Evolutionary conservation across 768 basidiomycete genomes (phyloP).

Genomic region (Collybiopsis confluens): DNA sequence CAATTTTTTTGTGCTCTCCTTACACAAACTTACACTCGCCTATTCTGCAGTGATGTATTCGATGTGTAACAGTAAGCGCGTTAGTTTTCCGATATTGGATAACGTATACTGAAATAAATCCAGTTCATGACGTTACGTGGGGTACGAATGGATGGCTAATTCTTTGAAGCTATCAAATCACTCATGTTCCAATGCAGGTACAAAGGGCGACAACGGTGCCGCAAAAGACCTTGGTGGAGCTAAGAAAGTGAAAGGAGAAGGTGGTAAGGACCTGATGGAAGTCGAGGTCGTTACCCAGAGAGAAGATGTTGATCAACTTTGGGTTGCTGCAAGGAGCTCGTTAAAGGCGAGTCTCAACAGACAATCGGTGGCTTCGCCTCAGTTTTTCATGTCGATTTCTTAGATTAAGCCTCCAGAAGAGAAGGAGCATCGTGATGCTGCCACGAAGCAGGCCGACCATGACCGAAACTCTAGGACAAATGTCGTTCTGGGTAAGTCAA

Average conservation of each 20-base stretch:
- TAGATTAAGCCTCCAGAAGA: conserved; percentile 53
- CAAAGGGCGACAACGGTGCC: conserved; percentile 87
- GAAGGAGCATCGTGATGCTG: conserved; percentile 80
- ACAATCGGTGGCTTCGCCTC: not conserved
- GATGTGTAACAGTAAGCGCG: conserved; percentile 61
- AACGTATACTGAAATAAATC: too few relatives aligned
- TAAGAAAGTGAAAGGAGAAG: conserved; percentile 81
- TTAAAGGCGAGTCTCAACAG: conserved; percentile 38
- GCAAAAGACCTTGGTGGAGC: conserved; percentile 87
- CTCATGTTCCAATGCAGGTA: too few relatives aligned
- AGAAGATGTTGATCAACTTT: conserved; percentile 86
- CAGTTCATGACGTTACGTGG: conserved; percentile 79
- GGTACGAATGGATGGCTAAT: conserved; percentile 16
- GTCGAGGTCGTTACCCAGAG: conserved; percentile 77
- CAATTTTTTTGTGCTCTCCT: not conserved
- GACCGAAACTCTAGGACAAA: conserved; percentile 83
- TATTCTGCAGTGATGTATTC: conserved; percentile 73
- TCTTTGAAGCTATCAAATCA: too few relatives aligned
- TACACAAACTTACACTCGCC: not conserved
- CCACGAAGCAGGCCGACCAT: conserved; percentile 85
- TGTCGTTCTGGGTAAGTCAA: conserved; percentile 49
- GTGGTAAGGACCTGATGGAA: conserved; percentile 84
- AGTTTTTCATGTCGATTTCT: not conserved
- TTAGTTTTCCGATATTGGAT: too few relatives aligned
- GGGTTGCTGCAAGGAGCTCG: conserved; percentile 71